These are phyloP conservation scores for Sphaerulina musiva DNA, from an alignment of 2,329 filamentous ascomycete species.

Conservation along the genomic window DNA sequence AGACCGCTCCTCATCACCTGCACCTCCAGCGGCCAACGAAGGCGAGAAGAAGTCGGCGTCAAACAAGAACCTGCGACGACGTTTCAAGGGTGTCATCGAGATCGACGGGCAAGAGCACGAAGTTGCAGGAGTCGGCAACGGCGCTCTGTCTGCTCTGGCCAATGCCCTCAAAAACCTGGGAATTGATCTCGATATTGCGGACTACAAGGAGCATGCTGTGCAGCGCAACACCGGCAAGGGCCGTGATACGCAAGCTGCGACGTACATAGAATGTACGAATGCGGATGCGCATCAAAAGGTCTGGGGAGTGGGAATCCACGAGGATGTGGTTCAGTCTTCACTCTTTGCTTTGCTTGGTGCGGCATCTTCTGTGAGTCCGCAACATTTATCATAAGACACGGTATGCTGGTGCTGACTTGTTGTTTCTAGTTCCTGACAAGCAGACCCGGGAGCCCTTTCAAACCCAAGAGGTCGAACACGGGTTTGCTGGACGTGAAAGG, in stretches of 20 bases:
- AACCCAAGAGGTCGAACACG: conserved; percentile 51
- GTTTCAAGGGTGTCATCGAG: conserved; percentile 77
- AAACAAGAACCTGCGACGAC: conserved; percentile 63
- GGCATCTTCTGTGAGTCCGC: conserved; percentile 67
- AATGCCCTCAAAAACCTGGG: conserved; percentile 72
- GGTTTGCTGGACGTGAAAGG: conserved; percentile 26
- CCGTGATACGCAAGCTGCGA: conserved; percentile 83
- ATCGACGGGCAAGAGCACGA: conserved; percentile 75
- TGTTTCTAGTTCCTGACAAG: conserved; percentile 59
- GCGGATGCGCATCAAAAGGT: conserved; percentile 62
- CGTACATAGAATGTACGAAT: conserved; percentile 83
- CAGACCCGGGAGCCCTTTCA: conserved; percentile 61
- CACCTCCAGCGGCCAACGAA: conserved; percentile 45
- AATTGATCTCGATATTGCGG: conserved; percentile 80
- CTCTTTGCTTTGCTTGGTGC: conserved; percentile 79
- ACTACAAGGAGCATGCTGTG: conserved; percentile 96
- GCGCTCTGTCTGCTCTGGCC: conserved; percentile 81
- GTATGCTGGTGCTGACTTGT: neutral
- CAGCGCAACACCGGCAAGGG: conserved; percentile 33
- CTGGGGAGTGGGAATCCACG: conserved; percentile 87
- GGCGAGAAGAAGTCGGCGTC: conserved; percentile 57
- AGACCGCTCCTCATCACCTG: conserved; percentile 71
- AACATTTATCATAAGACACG: neutral
- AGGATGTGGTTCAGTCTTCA: conserved; percentile 85
- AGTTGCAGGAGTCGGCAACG: conserved; percentile 76